phyloP scores from a whole-genome alignment of 164 flowering plant species.

The Amborella trichopoda region DNA sequence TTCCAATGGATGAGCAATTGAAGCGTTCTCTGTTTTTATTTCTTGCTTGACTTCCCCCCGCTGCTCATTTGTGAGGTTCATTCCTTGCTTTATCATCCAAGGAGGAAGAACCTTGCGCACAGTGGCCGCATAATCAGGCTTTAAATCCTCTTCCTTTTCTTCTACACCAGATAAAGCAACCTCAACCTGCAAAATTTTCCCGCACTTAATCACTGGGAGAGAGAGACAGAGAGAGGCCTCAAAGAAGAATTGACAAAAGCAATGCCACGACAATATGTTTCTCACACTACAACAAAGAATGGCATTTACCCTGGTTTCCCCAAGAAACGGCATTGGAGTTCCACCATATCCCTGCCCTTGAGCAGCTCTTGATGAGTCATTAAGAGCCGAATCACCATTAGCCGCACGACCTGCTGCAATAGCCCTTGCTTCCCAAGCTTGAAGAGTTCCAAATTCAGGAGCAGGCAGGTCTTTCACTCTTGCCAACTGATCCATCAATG shows the following conservation, averaged over 20 bases:
- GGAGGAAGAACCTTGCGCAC: slow-evolving; percentile 81
- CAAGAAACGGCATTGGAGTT: slow-evolving; percentile 79
- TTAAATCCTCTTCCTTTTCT: slow-evolving; percentile 59
- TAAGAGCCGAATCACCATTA: slow-evolving; percentile 41
- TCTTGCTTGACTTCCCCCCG: slow-evolving; percentile 70
- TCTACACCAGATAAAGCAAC: slow-evolving; percentile 68
- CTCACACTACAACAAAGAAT: no score
- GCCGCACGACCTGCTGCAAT: slow-evolving; percentile 47
- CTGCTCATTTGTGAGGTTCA: slow-evolving; percentile 87
- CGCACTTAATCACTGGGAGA: not conserved
- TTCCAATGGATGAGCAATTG: slow-evolving; percentile 27
- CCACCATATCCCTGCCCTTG: slow-evolving; percentile 61
- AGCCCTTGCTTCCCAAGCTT: slow-evolving; percentile 85
- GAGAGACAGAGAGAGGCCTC: no score
- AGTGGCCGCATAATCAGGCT: slow-evolving; percentile 34
- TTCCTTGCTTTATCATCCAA: slow-evolving; percentile 97
- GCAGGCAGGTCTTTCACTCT: slow-evolving; percentile 77
- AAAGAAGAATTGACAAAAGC: no score
- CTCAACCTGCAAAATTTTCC: slow-evolving; percentile 56
- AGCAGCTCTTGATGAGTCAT: slow-evolving; percentile 53
- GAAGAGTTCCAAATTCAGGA: slow-evolving; percentile 85
- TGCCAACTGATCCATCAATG: slow-evolving; percentile 63
- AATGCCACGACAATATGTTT: no score
- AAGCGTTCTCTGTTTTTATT: slow-evolving; percentile 29
- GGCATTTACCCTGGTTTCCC: slow-evolving; percentile 71